These are phyloP conservation scores for Torulaspora delbrueckii DNA, from an alignment of 805 yeast genomes.

Conservation along the genomic window DNA sequence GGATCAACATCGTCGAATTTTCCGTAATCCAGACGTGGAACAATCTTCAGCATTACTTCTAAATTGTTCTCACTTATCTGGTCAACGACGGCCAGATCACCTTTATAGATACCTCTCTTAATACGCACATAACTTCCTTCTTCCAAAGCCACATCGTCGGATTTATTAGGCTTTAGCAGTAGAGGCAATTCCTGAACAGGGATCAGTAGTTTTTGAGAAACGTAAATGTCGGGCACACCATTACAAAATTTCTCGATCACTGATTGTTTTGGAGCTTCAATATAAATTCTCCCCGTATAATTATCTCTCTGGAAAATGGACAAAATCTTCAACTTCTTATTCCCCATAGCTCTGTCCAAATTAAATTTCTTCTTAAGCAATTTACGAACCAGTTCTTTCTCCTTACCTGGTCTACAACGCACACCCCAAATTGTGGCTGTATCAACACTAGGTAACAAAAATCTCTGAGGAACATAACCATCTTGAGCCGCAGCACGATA, in stretches of 20 bases:
- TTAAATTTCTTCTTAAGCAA: conserved; percentile 79
- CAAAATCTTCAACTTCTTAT: conserved; percentile 73
- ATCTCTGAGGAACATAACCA: conserved; percentile 86
- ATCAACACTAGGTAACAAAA: conserved; percentile 89
- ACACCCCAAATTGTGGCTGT: conserved; percentile 97
- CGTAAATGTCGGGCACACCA: conserved; percentile 84
- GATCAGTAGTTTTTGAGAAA: conserved; percentile 70
- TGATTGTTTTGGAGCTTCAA: conserved; percentile 90
- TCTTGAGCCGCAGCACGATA: conserved; percentile 73
- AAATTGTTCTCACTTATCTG: conserved; percentile 91
- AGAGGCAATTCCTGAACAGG: conserved; percentile 96
- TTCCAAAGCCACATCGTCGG: conserved; percentile 78
- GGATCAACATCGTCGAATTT: conserved; percentile 54
- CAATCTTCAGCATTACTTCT: conserved; percentile 88
- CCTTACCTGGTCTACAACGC: conserved; percentile 88
- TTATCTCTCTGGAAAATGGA: conserved; percentile 93
- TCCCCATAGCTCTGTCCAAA: conserved; percentile 56
- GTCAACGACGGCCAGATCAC: conserved; percentile 89
- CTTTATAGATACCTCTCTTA: conserved; percentile 85
- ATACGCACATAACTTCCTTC: conserved; percentile 93
- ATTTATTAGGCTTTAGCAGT: conserved; percentile 79
- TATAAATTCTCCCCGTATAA: conserved; percentile 84
- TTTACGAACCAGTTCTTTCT: conserved; percentile 83
- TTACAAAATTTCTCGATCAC: conserved; percentile 84
- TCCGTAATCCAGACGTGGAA: conserved; percentile 92